Evolutionary conservation across 2,329 filamentous ascomycete species (phyloP).

Genomic region (Grosmannia serpens): DNA sequence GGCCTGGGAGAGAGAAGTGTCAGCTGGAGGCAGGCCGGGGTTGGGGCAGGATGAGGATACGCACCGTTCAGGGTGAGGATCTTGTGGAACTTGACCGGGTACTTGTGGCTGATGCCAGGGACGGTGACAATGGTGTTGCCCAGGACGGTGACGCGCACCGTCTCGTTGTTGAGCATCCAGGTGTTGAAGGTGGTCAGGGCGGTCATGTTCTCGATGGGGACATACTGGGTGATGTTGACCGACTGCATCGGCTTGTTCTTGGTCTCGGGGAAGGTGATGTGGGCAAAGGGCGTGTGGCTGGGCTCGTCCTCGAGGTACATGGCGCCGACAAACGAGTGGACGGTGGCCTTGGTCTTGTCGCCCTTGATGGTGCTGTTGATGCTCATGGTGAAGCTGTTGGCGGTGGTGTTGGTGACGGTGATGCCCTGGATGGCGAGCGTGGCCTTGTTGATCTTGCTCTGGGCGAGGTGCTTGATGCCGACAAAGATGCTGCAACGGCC

Average conservation of each 20-base stretch:
- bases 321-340: constrained; percentile 37
- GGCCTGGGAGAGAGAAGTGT: constrained; percentile 18
- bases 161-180: constrained; percentile 38
- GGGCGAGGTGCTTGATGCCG: constrained; percentile 43
- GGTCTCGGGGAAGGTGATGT: constrained; percentile 39
- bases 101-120: constrained; percentile 34
- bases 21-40: neutral
- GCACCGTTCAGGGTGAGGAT: constrained; percentile 33
- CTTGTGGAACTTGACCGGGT: constrained; percentile 44
- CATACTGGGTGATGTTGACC: constrained; percentile 40
- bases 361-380: constrained; percentile 45
- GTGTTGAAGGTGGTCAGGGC: constrained; percentile 45
- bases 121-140: constrained; percentile 42
- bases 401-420: constrained; percentile 32
- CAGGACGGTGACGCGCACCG: constrained; percentile 36
- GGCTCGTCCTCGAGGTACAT: constrained; percentile 43
- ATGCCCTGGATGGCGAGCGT: constrained; percentile 40
- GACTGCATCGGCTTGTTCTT: constrained; percentile 33
- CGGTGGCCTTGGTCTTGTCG: constrained; percentile 39
- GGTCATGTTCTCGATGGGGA: constrained; percentile 32
- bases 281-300: constrained; percentile 36
- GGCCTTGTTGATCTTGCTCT: constrained; percentile 42
- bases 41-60: neutral
- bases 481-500: constrained; percentile 43
- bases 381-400: constrained; percentile 34